Evolutionary conservation across 345 rosid genomes (phyloP), one percentile per base, ranked within the genome.

Genomic region (Eucalyptus sp.): DNA sequence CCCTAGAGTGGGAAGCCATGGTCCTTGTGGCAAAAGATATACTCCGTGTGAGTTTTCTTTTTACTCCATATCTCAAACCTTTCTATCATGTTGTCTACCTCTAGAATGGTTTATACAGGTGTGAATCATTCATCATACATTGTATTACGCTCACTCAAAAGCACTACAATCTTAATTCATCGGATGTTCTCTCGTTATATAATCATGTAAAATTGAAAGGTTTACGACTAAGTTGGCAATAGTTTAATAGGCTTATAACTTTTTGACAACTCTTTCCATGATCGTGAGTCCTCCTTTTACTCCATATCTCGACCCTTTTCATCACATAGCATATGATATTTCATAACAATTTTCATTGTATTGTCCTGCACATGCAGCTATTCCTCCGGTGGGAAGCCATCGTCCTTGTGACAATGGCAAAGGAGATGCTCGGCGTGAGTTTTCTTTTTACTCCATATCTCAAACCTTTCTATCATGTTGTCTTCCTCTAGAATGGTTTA

Each of bases 151-250:
- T 62, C 2, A 1, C 7, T 33, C 7, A 0, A n/a, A 64, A 8
- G 8, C 3, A 66, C 9, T 4, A 0, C 2, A 10, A 5, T 2
- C n/a, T 58, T 4, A 10, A 58, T 58, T 25, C 7, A 58, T 25
- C 0, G 1, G 1, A 58, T 58, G 1, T 58, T 24, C n/a, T 58
- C n/a, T 0, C 10, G 14, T 24, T n/a, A 25, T 11, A 24, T 10
- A 24, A 58, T 58, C 13, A 58, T 5, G 7, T 10, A 37, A 37
- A 37, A 37, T 37, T 37, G 41, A 37, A 37, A 37, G 41, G 41
- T 37, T 37, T 37, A 37, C 41, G 41, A 37, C 41, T 37, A 37
- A 37, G 4, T 37, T 37, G 41, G 41, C 4, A 37, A 37, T 37
- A 37, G 41, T 37, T 37, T 37, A 37, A 37, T 37, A 37, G 41